Evolutionary conservation across 768 basidiomycete species (phyloP).

Genomic region (Suillus subluteus): DNA sequence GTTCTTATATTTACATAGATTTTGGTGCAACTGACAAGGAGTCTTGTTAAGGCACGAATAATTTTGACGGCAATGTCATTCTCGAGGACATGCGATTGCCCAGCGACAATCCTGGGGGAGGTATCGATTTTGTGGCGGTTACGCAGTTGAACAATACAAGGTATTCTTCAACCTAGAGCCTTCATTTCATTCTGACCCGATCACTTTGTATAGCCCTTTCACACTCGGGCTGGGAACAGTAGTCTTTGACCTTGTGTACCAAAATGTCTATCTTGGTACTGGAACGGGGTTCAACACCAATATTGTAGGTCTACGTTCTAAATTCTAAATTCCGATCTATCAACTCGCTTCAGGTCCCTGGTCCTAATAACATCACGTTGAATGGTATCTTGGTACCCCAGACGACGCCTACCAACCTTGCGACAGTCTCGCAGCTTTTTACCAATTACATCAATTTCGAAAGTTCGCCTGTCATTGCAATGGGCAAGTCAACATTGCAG

Average conservation of each 20-base stretch:
- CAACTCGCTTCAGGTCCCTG: slow-evolving; percentile 43
- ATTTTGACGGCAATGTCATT: slow-evolving; percentile 57
- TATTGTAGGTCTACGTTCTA: slow-evolving; percentile 45
- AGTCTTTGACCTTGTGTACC: slow-evolving; percentile 62
- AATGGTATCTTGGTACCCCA: slow-evolving; percentile 60
- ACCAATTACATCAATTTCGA: slow-evolving; percentile 73
- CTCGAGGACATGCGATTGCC: slow-evolving; percentile 67
- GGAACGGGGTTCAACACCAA: slow-evolving; percentile 55
- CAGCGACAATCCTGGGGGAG: slow-evolving; percentile 65
- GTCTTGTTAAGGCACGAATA: slow-evolving; percentile 52
- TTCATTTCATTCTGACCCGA: slow-evolving; percentile 10
- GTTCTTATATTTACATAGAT: not conserved
- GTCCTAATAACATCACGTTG: slow-evolving; percentile 61
- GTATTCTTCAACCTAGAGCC: slow-evolving; percentile 29
- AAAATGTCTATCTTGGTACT: slow-evolving; percentile 56
- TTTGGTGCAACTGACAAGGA: slow-evolving; percentile 7
- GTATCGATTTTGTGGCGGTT: slow-evolving; percentile 65
- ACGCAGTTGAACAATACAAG: slow-evolving; percentile 62
- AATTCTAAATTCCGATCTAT: slow-evolving; percentile 7
- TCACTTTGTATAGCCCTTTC: slow-evolving; percentile 53
- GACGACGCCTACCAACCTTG: slow-evolving; percentile 46
- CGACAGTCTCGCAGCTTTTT: slow-evolving; percentile 62
- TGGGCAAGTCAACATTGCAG: slow-evolving; percentile 61
- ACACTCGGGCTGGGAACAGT: slow-evolving; percentile 70
- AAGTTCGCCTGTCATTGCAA: slow-evolving; percentile 58